Percentiles rank a stretch among this genome's conserved stretches.
phyloP scores from a whole-genome alignment of 768 basidiomycete genomes.

The Tremella yokohamensis region DNA sequence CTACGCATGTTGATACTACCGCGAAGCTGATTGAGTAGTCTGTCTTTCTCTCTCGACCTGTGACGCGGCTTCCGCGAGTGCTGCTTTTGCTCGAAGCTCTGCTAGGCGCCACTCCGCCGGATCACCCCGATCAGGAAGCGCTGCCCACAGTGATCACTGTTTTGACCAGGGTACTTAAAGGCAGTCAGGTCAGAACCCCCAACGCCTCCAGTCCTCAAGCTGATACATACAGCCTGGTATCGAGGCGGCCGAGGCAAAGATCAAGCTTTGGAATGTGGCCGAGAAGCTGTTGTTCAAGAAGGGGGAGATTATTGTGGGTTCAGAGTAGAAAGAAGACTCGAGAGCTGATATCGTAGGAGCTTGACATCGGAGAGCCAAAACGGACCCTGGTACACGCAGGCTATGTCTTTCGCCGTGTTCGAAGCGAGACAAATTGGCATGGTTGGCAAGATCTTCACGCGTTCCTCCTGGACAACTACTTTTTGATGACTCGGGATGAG shows the following conservation, averaged over 20 bases:
- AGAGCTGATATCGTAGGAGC: constrained; percentile 58
- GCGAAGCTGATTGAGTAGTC: constrained; percentile 54
- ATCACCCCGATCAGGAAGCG: constrained; percentile 75
- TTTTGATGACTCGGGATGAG: constrained; percentile 41
- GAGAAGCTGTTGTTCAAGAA: constrained; percentile 70
- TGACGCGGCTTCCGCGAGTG: constrained; percentile 80
- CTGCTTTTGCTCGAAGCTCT: constrained; percentile 70
- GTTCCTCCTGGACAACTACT: constrained; percentile 45
- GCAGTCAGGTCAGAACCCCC: constrained; percentile 55
- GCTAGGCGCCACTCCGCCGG: constrained; percentile 59
- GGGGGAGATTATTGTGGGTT: constrained; percentile 74
- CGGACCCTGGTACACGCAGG: constrained; percentile 69
- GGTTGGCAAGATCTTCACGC: constrained; percentile 57
- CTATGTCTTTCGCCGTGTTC: constrained; percentile 60
- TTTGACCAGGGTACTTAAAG: constrained; percentile 69
- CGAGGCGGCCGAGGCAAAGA: constrained; percentile 82
- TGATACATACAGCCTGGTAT: constrained; percentile 69
- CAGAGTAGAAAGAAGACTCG: background rate
- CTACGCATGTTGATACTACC: constrained; percentile 14
- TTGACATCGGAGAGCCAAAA: constrained; percentile 72
- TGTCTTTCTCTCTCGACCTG: constrained; percentile 72
- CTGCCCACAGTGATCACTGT: constrained; percentile 70
- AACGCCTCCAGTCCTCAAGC: background rate
- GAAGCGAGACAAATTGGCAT: constrained; percentile 65
- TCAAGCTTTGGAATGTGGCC: constrained; percentile 76